phyloP scores from a whole-genome alignment of 768 basidiomycete genomes.

The Podaxis sp. region DNA sequence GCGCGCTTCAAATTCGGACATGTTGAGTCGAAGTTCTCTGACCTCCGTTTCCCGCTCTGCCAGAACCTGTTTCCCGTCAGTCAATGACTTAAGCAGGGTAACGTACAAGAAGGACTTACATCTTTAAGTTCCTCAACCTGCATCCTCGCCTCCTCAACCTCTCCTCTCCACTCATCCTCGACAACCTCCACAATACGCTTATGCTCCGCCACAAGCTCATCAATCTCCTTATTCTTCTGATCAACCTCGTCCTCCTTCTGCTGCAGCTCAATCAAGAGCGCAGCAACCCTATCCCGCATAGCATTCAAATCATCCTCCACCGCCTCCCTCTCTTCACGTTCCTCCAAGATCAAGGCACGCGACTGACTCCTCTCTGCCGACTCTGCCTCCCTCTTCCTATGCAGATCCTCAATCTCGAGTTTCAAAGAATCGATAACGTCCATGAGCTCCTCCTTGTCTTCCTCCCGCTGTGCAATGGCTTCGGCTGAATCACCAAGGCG shows the following conservation, averaged over 20 bases:
- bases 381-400: conserved; percentile 62
- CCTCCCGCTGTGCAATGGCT: conserved; percentile 54
- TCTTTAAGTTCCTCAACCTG: conserved; percentile 81
- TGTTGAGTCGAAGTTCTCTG: conserved; percentile 68
- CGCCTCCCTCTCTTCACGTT: conserved; percentile 71
- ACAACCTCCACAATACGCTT: conserved; percentile 69
- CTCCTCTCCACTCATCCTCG: conserved; percentile 85
- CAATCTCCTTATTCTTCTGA: conserved; percentile 72
- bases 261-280: conserved; percentile 78
- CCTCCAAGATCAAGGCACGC: conserved; percentile 68
- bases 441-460: conserved; percentile 69
- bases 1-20: conserved; percentile 74
- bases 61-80: conserved; percentile 50
- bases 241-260: conserved; percentile 88
- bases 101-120: conserved; percentile 37
- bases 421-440: conserved; percentile 66
- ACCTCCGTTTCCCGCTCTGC: conserved; percentile 80
- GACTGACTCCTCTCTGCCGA: conserved; percentile 71
- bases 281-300: conserved; percentile 74
- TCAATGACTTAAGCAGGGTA: background rate
- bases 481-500: conserved; percentile 60
- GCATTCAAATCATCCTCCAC: conserved; percentile 80
- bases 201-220: conserved; percentile 76
- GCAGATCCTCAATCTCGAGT: conserved; percentile 66
- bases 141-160: conserved; percentile 76